phyloP scores from a whole-genome alignment of 148 eudicot genomes.

The Rhododendron ferrugineum region DNA sequence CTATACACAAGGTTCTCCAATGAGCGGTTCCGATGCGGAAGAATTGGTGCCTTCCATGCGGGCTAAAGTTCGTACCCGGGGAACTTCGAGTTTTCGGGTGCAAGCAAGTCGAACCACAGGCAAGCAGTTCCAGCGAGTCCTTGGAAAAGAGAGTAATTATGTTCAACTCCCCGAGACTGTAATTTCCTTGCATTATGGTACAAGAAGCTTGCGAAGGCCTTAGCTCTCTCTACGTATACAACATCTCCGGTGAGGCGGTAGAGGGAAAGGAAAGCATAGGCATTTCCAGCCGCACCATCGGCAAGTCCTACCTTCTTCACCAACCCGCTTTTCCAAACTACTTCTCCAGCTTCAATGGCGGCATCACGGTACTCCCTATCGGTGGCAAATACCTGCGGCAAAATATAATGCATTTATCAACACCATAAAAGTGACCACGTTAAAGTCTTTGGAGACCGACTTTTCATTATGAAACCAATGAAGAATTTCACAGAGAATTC shows the following conservation, averaged over 20 bases:
- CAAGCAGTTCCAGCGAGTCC: constrained; percentile 66
- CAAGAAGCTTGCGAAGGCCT: constrained; percentile 67
- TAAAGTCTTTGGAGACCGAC: not conserved
- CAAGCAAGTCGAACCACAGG: constrained; percentile 65
- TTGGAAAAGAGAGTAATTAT: constrained; percentile 48
- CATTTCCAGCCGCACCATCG: constrained; percentile 68
- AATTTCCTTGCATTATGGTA: constrained; percentile 34
- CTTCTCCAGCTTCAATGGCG: constrained; percentile 84
- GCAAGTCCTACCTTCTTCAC: constrained; percentile 62
- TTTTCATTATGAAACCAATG: not conserved
- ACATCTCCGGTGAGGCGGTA: constrained; percentile 51
- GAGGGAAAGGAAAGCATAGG: constrained; percentile 62
- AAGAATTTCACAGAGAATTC: not conserved
- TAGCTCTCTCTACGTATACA: constrained; percentile 60
- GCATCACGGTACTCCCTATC: constrained; percentile 69
- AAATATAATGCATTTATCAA: not conserved
- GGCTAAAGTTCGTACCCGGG: constrained; percentile 63
- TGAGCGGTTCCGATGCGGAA: not conserved
- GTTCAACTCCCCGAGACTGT: constrained; percentile 14
- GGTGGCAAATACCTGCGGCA: constrained; percentile 43
- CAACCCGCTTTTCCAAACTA: constrained; percentile 78
- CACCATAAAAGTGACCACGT: not conserved
- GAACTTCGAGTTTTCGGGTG: constrained; percentile 45
- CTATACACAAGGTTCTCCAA: not conserved
- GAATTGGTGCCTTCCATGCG: not conserved